Evolutionary conservation across 768 basidiomycete species (phyloP).

Genomic region (Galerina marginata): DNA sequence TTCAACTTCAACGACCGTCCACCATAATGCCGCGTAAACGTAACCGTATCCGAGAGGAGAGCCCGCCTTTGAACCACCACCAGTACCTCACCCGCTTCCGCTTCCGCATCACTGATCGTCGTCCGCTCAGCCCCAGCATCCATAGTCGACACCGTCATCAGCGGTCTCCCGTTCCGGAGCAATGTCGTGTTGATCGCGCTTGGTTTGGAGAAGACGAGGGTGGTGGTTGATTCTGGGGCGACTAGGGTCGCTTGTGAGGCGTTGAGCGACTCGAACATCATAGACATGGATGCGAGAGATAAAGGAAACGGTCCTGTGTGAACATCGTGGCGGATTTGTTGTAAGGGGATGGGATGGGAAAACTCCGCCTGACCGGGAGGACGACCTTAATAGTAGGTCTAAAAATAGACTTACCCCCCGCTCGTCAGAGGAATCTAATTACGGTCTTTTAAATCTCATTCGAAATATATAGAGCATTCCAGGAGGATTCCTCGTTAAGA

Average conservation of each 20-base stretch:
- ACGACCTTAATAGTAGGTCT: too few species aligned
- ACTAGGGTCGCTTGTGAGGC: conserved; percentile 11
- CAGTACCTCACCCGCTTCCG: not conserved
- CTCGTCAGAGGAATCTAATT: too few species aligned
- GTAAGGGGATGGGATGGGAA: too few species aligned
- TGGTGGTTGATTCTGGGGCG: not conserved
- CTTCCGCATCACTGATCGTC: not conserved
- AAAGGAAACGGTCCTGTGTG: too few species aligned
- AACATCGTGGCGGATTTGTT: too few species aligned
- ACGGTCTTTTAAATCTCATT: too few species aligned
- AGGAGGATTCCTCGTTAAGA: too few species aligned
- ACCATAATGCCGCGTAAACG: conserved; percentile 1
- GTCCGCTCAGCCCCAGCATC: conserved; percentile 9
- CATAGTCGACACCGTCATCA: conserved; percentile 3
- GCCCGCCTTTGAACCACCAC: conserved; percentile 6
- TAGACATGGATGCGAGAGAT: too few species aligned
- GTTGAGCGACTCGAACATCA: not conserved
- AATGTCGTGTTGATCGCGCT: conserved; percentile 11
- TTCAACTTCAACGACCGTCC: conserved; percentile 7
- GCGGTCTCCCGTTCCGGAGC: not conserved
- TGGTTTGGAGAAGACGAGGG: conserved; percentile 3
- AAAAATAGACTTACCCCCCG: too few species aligned
- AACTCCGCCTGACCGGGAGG: too few species aligned
- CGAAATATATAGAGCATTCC: too few species aligned
- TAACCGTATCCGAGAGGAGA: not conserved